Percentiles rank a stretch among this genome's conserved stretches.
Conservation (phyloP, 345 rosid genomes). For the Lumnitzera racemosa region DNA sequence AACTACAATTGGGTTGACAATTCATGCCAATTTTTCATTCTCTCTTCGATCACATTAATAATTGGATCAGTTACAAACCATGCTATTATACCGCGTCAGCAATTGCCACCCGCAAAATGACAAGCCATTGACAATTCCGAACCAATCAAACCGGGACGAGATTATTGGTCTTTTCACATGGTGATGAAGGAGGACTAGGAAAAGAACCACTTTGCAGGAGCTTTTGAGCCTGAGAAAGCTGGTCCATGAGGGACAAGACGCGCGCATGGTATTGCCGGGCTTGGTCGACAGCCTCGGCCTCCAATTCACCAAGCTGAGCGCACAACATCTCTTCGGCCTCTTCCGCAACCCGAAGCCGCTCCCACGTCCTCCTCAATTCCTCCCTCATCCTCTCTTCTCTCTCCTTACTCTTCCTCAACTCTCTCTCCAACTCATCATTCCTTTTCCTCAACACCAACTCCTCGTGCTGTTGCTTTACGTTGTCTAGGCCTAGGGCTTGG, state of each 20-base stretch:
- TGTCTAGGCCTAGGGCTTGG: background rate
- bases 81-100: too few relatives aligned
- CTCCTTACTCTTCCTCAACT: conserved; percentile 29
- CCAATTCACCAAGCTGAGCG: conserved; percentile 77
- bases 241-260: conserved; percentile 44
- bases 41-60: too few relatives aligned
- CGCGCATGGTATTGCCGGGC: conserved; percentile 67
- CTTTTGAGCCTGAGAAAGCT: conserved; percentile 44
- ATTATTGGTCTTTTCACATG: too few relatives aligned
- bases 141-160: too few relatives aligned
- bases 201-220: conserved; percentile 8
- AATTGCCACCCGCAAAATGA: too few relatives aligned
- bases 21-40: too few relatives aligned
- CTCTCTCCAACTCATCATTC: conserved; percentile 56
- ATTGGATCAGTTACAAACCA: too few relatives aligned
- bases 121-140: too few relatives aligned
- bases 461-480: background rate
- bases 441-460: conserved; percentile 32
- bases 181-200: background rate
- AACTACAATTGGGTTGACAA: too few relatives aligned
- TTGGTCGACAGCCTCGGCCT: conserved; percentile 65
- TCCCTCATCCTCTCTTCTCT: conserved; percentile 48
- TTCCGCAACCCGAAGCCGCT: conserved; percentile 60
- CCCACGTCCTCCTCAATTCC: conserved; percentile 43
- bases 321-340: conserved; percentile 85